Evolutionary conservation across 805 yeast genomes (phyloP).

Genomic region (Candida sithepensis): DNA sequence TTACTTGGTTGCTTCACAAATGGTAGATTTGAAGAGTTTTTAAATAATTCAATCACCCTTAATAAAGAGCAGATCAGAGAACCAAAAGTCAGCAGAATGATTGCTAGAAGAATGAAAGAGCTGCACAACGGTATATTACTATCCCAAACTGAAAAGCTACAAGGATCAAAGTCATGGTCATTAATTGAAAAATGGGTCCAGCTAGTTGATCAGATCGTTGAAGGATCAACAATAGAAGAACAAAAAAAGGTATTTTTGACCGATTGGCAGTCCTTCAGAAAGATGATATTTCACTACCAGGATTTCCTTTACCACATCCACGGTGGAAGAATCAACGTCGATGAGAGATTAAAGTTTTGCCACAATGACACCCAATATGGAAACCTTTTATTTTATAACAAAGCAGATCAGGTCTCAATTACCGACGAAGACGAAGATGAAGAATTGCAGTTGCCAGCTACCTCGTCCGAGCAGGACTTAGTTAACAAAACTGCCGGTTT

Average conservation of each 20-base stretch:
- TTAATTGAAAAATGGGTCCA: conserved; percentile 69
- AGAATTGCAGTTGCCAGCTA: neutral
- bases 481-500: conserved; percentile 15
- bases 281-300: conserved; percentile 48
- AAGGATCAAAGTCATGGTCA: conserved; percentile 69
- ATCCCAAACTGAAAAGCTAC: conserved; percentile 47
- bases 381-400: conserved; percentile 61
- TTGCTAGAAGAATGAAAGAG: conserved; percentile 96
- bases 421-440: conserved; percentile 16
- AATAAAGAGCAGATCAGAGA: conserved; percentile 70
- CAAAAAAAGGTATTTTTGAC: conserved; percentile 40
- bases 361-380: conserved; percentile 98
- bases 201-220: conserved; percentile 41
- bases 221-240: conserved; percentile 34
- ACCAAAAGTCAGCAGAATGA: conserved; percentile 71
- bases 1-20: conserved; percentile 85
- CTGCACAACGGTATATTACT: conserved; percentile 77
- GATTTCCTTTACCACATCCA: conserved; percentile 58
- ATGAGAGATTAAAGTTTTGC: conserved; percentile 66
- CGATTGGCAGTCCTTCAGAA: conserved; percentile 48
- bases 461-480: conserved; percentile 12
- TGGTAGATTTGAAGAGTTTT: conserved; percentile 91
- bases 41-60: conserved; percentile 78
- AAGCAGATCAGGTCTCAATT: conserved; percentile 24
- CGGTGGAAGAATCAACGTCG: conserved; percentile 36